Percentiles rank a stretch among this genome's conserved stretches.
phyloP scores from a whole-genome alignment of 805 yeast species.

The Saccharomycopsis capsularis region DNA sequence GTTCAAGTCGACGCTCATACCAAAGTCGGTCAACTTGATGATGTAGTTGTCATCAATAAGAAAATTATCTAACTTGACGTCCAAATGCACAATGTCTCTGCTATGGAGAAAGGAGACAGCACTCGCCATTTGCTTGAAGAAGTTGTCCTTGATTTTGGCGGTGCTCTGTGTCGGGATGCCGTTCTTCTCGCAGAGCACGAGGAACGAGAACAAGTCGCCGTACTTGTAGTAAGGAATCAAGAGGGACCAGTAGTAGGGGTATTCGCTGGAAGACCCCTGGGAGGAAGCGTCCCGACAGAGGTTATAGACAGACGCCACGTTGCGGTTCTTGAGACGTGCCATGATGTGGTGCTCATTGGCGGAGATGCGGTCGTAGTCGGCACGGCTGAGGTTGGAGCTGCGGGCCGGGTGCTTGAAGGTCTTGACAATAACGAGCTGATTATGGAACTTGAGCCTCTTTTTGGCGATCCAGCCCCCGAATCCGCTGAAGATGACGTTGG shows the following conservation, averaged over 20 bases:
- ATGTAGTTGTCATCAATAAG: slow-evolving; percentile 85
- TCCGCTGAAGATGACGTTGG: slow-evolving; percentile 15
- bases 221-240: slow-evolving; percentile 17
- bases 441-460: slow-evolving; percentile 7
- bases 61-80: slow-evolving; percentile 82
- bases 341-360: slow-evolving; percentile 21
- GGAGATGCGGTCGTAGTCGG: slow-evolving; percentile 8
- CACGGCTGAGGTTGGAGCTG: neutral
- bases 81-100: slow-evolving; percentile 77
- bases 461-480: slow-evolving; percentile 21
- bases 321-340: slow-evolving; percentile 18
- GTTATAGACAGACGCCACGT: slow-evolving; percentile 17
- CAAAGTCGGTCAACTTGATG: slow-evolving; percentile 89
- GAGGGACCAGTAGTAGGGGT: slow-evolving; percentile 15
- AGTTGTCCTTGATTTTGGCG: slow-evolving; percentile 14
- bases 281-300: slow-evolving; percentile 13
- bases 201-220: slow-evolving; percentile 18
- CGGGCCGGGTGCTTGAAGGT: slow-evolving; percentile 9
- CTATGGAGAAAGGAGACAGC: slow-evolving; percentile 70
- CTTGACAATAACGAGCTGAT: slow-evolving; percentile 13
- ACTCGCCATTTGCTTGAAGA: slow-evolving; percentile 20
- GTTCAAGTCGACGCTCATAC: slow-evolving; percentile 30
- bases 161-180: neutral
- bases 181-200: slow-evolving; percentile 8
- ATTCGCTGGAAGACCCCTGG: neutral